A percentile compares a stretch with the other conserved stretches of the same genome.
Evolutionary conservation across 163 green algal species (phyloP).

Genomic region (Prototheca wickerhamii): DNA sequence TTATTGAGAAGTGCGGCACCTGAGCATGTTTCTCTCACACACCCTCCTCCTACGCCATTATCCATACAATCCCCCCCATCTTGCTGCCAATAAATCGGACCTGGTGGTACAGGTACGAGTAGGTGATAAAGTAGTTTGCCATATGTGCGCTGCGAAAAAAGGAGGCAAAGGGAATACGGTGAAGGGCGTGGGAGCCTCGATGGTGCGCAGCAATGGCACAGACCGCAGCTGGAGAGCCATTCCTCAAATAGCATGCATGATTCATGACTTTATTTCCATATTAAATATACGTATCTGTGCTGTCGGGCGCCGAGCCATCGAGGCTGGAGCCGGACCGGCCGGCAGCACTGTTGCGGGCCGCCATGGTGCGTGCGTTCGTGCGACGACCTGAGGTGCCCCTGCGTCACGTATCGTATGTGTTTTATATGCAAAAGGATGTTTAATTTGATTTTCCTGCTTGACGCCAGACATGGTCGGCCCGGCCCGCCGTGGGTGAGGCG

Average conservation of each 20-base stretch:
- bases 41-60: no score
- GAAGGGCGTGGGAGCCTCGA: no score
- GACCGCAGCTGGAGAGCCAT: background rate
- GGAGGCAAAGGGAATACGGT: conserved; percentile 6
- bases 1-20: no score
- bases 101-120: conserved; percentile 88
- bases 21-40: no score
- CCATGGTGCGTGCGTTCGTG: no score
- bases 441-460: no score
- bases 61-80: conserved; percentile 7
- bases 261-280: background rate
- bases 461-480: no score
- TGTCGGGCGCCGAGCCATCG: conserved; percentile 31
- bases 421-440: no score
- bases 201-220: no score
- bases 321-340: conserved; percentile 1
- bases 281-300: conserved; percentile 18
- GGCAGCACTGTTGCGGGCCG: background rate
- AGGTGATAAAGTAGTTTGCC: conserved; percentile 96
- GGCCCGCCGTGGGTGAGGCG: no score
- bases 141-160: conserved; percentile 4
- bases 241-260: background rate
- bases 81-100: no score
- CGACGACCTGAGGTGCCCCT: background rate
- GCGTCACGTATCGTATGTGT: no score